Base-by-base conservation (phyloP, 2,329 filamentous ascomycete species). In the Cladosporium sp. region DNA sequence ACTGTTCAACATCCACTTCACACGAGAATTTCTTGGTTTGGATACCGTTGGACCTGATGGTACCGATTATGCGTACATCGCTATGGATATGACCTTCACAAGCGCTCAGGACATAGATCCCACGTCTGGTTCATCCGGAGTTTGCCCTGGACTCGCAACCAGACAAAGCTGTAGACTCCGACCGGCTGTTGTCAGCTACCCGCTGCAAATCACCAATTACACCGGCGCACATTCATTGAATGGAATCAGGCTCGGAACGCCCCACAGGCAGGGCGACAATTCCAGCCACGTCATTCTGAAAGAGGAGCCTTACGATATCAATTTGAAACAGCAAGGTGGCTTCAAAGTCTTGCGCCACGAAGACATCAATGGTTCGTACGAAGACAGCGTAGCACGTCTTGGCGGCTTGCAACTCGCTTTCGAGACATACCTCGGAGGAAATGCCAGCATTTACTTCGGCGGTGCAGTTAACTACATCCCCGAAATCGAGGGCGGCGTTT, bases 101-200 rank as follows among this genome's bases (percentile, higher is more conserved):
- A 56, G 49, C 3, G 58, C 64, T 6, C 57, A 58, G 16, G 25
- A 43, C 7, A 32, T 8, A 25, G 21, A 32, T 5, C n/a, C n/a
- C 6, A n/a, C 7, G 8, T 46, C 30, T 14, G 28, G 2, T 2
- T 26, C n/a, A 14, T 18, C 25, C 5, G 30, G 14, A 21, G 23
- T 26, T 6, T 51, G 63, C 21, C 43, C n/a, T 28, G 70, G 69
- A 14, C 66, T 26, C 5, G 16, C 59, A 1, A 66, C 65, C 34
- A 59, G 23, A 14, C 70, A 70, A 48, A 68, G 39, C 6, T 73
- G 71, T 43, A 59, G 61, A 2, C 66, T 73, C 1, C 63, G 69
- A 8, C 70, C 71, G 3, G 71, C 71, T 0, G 61, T 69, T n/a
- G 59, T 72, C 58, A 66, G 65, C 36, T 73, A 73, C 32, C 67